Conservation (phyloP, 306 rosid species). For the Cicer cuneatum region DNA sequence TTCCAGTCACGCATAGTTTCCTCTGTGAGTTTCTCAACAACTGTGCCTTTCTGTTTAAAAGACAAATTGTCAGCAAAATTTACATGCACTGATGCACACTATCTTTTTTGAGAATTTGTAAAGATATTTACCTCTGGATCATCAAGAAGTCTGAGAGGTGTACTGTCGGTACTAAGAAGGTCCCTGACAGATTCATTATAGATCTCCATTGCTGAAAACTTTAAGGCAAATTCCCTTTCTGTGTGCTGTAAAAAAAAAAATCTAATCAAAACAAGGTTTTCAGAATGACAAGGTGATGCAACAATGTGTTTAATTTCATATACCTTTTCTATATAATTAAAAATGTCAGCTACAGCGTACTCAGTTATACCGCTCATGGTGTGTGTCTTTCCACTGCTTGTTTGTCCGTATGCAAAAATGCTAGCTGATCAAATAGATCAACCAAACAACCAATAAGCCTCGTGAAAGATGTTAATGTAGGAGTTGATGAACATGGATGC, state of each 20-base stretch:
- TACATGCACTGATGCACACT: neutral
- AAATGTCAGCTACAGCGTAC: conserved; percentile 76
- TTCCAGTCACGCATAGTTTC: conserved; percentile 80
- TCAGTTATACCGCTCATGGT: conserved; percentile 88
- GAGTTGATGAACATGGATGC: conserved; percentile 11
- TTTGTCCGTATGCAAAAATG: conserved; percentile 96
- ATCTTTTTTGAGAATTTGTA: conserved; percentile 19
- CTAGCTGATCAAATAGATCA: conserved; percentile 66
- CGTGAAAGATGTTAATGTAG: conserved; percentile 7
- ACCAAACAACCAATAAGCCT: conserved; percentile 36
- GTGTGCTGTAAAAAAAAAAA: conserved; percentile 59
- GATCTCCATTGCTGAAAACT: conserved; percentile 90
- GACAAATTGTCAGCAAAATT: conserved; percentile 42
- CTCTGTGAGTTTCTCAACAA: conserved; percentile 85
- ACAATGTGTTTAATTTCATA: conserved; percentile 30
- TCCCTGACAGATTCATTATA: conserved; percentile 97
- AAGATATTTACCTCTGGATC: conserved; percentile 84
- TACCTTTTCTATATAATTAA: conserved; percentile 68
- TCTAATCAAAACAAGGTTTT: conserved; percentile 42
- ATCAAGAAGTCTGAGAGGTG: conserved; percentile 91
- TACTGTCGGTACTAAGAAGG: conserved; percentile 79
- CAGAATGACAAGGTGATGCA: conserved; percentile 37
- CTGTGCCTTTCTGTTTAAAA: conserved; percentile 83
- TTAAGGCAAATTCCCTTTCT: conserved; percentile 80
- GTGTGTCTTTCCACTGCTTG: conserved; percentile 95